Evolutionary conservation across 495 filamentous ascomycete species (phyloP).

Genomic region (Penicillium dipodomyicola): DNA sequence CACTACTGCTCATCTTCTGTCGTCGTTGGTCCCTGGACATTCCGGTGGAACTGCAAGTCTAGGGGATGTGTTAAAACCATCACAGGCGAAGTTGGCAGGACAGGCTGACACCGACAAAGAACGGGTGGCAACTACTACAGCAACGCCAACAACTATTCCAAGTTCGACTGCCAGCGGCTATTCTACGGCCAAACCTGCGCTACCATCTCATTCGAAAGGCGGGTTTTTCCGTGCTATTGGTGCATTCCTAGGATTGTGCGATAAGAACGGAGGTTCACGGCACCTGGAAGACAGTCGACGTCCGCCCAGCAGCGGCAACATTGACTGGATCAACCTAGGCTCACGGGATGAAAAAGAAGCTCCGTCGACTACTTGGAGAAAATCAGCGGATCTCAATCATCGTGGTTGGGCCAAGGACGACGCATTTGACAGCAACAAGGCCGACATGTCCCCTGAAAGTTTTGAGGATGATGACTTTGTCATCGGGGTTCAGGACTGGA

Average conservation of each 20-base stretch:
- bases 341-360: slow-evolving; percentile 61
- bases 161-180: slow-evolving; percentile 29
- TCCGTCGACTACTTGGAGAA: slow-evolving; percentile 18
- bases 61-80: slow-evolving; percentile 42
- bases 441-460: slow-evolving; percentile 21
- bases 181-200: slow-evolving; percentile 18
- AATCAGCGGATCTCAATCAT: slow-evolving; percentile 7
- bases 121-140: slow-evolving; percentile 23
- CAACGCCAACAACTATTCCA: slow-evolving; percentile 17
- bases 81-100: slow-evolving; percentile 23
- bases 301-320: slow-evolving; percentile 77
- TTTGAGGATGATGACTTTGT: slow-evolving; percentile 67
- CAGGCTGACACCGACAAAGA: slow-evolving; percentile 25
- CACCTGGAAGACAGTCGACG: slow-evolving; percentile 56
- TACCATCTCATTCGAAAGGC: slow-evolving; percentile 34
- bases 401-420: slow-evolving; percentile 19
- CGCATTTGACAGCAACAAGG: slow-evolving; percentile 19
- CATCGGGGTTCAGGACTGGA: slow-evolving; percentile 93
- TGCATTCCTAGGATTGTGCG: slow-evolving; percentile 53
- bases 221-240: slow-evolving; percentile 56
- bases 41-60: slow-evolving; percentile 54
- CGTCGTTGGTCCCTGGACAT: slow-evolving; percentile 77
- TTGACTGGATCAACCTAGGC: slow-evolving; percentile 72
- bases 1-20: slow-evolving; percentile 90
- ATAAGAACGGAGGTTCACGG: slow-evolving; percentile 24